Evolutionary conservation across 139 green algal species (phyloP).

Genomic region (Chlamydomonas sphaeroides): DNA sequence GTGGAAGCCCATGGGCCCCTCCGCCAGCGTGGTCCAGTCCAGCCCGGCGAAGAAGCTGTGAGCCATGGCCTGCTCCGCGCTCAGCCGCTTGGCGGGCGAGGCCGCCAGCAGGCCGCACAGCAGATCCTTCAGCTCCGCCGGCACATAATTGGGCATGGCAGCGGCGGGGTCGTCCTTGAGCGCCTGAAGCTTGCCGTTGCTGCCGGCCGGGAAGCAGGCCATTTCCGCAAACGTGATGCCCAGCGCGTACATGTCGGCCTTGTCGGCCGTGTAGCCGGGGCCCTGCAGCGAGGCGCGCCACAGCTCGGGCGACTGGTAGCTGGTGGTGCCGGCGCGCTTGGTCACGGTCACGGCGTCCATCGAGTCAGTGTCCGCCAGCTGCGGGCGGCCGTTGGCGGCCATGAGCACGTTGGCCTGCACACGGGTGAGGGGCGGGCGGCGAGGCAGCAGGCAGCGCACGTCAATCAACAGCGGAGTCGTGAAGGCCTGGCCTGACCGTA

Average conservation of each 20-base stretch:
- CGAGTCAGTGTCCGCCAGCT: constrained; percentile 38
- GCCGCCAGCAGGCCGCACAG: constrained; percentile 22
- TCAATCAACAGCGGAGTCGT: too few species aligned
- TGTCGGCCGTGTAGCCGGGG: constrained; percentile 30
- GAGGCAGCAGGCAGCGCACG: too few species aligned
- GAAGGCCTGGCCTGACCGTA: too few species aligned
- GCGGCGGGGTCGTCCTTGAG: constrained; percentile 30
- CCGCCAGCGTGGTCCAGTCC: neutral
- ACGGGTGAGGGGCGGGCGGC: too few species aligned
- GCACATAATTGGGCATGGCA: constrained; percentile 15
- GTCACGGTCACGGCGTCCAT: constrained; percentile 34
- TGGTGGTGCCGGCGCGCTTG: constrained; percentile 35
- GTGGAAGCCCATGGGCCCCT: constrained; percentile 11
- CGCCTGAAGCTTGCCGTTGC: constrained; percentile 37
- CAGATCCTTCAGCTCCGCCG: constrained; percentile 36
- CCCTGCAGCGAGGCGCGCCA: constrained; percentile 37
- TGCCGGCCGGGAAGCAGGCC: constrained; percentile 13
- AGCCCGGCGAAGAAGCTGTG: constrained; percentile 25
- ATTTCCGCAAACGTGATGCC: constrained; percentile 33
- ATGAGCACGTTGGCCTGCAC: constrained; percentile 42
- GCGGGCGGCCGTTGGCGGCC: constrained; percentile 28
- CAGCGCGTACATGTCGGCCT: constrained; percentile 38
- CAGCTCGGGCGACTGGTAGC: constrained; percentile 40
- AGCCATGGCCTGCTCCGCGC: constrained; percentile 8
- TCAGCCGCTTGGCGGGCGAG: constrained; percentile 11